Evolutionary conservation across 2,329 filamentous ascomycete genomes (phyloP).

Genomic region (Chaetomium olivaceum): DNA sequence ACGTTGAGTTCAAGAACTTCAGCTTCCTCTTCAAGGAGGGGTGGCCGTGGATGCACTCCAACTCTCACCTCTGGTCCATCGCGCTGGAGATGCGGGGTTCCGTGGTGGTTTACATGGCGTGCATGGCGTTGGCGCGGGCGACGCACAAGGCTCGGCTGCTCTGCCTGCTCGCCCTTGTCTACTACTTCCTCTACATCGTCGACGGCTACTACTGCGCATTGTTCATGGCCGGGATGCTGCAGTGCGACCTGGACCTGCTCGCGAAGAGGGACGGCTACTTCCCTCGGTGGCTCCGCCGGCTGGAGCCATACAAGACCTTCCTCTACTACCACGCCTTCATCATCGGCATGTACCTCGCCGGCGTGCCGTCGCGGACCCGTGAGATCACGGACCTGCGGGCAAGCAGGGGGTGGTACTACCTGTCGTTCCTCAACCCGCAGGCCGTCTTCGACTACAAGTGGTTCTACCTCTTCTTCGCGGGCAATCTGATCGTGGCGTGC

Average conservation of each 20-base stretch:
- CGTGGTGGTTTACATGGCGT: constrained; percentile 59
- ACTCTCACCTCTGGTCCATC: constrained; percentile 64
- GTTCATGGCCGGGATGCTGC: constrained; percentile 62
- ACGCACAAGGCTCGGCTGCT: constrained; percentile 56
- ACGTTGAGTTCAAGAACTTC: constrained; percentile 17
- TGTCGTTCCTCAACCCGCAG: constrained; percentile 64
- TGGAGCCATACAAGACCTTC: constrained; percentile 51
- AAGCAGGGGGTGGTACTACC: constrained; percentile 61
- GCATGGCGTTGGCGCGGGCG: constrained; percentile 58
- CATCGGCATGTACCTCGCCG: constrained; percentile 58
- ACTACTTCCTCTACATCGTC: constrained; percentile 67
- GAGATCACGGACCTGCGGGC: constrained; percentile 52
- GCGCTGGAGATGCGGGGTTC: constrained; percentile 65
- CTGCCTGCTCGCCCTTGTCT: constrained; percentile 54
- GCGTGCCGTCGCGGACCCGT: constrained; percentile 55
- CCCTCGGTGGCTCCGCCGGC: constrained; percentile 48
- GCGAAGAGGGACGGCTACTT: constrained; percentile 48
- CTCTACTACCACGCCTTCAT: constrained; percentile 56
- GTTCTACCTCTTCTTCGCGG: constrained; percentile 66
- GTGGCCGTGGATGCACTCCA: constrained; percentile 58
- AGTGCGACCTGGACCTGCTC: constrained; percentile 62
- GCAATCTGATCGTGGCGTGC: constrained; percentile 56
- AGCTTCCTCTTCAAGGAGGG: constrained; percentile 58
- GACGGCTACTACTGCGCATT: constrained; percentile 64
- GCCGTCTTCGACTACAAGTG: constrained; percentile 67